Evolutionary conservation across 164 flowering plant species (phyloP).

Genomic region (Macadamia tetraphylla): DNA sequence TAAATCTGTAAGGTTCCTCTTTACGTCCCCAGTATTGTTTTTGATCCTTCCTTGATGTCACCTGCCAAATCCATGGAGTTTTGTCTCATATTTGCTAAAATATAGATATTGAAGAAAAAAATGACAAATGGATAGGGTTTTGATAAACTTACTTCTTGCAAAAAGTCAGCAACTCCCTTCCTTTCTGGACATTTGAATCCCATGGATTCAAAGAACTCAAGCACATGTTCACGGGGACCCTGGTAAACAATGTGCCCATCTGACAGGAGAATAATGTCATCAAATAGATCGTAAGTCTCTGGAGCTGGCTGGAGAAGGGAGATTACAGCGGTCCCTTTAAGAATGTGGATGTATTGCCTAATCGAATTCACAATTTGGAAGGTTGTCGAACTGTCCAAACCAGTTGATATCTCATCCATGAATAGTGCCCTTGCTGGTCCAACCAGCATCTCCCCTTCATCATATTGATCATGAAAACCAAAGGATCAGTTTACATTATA

Average conservation of each 20-base stretch:
- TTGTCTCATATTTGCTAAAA: background rate
- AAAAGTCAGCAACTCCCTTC: constrained; percentile 67
- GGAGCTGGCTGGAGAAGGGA: constrained; percentile 90
- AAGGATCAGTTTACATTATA: no score
- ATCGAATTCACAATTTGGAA: constrained; percentile 63
- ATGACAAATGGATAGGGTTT: background rate
- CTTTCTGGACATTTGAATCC: constrained; percentile 69
- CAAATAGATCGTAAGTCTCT: constrained; percentile 72
- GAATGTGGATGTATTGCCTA: constrained; percentile 47
- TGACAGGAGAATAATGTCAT: constrained; percentile 68
- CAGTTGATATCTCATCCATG: constrained; percentile 93
- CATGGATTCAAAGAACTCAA: constrained; percentile 54
- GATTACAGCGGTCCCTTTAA: constrained; percentile 56
- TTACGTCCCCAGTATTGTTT: constrained; percentile 48
- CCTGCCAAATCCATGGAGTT: constrained; percentile 20
- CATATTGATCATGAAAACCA: background rate
- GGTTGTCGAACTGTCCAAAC: constrained; percentile 81
- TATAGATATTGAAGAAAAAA: background rate
- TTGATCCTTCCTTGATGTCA: constrained; percentile 66
- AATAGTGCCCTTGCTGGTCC: constrained; percentile 69
- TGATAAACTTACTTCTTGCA: constrained; percentile 54
- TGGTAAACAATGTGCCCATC: constrained; percentile 74
- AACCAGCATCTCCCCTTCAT: constrained; percentile 77
- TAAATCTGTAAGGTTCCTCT: constrained; percentile 40
- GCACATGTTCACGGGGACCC: constrained; percentile 62